phyloP scores from a whole-genome alignment of 805 yeast genomes.

The Kluyveromyces lactis region DNA sequence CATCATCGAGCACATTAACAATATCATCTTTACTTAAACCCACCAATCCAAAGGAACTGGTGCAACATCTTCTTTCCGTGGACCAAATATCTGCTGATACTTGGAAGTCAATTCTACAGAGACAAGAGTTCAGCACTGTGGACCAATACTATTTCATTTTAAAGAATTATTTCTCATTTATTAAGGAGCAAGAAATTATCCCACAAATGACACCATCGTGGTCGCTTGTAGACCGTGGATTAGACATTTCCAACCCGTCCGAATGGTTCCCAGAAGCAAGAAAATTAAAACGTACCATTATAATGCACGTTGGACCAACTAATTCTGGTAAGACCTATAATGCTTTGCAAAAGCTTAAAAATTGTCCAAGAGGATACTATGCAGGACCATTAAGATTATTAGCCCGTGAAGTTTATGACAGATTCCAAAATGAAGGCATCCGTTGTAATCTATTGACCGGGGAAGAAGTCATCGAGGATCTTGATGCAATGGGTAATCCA shows the following conservation, averaged over 20 bases:
- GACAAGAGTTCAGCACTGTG: background rate
- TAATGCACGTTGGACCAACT: conserved; percentile 97
- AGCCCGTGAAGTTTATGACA: conserved; percentile 86
- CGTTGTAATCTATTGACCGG: conserved; percentile 87
- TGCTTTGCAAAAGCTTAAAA: conserved; percentile 62
- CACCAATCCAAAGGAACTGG: conserved; percentile 9
- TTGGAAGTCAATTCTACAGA: conserved; percentile 10
- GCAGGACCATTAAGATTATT: conserved; percentile 91
- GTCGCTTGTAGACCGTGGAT: conserved; percentile 12
- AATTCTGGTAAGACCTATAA: conserved; percentile 90
- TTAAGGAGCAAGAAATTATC: conserved; percentile 19
- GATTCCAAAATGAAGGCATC: conserved; percentile 57
- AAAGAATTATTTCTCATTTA: conserved; percentile 12
- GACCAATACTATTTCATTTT: conserved; percentile 13
- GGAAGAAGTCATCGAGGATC: conserved; percentile 76
- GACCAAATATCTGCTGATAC: conserved; percentile 6
- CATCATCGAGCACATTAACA: conserved; percentile 5
- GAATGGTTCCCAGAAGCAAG: conserved; percentile 86
- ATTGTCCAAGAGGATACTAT: conserved; percentile 69
- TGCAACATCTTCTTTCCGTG: conserved; percentile 11
- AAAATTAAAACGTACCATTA: conserved; percentile 62
- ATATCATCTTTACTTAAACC: conserved; percentile 13
- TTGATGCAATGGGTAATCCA: conserved; percentile 60
- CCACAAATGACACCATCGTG: conserved; percentile 14
- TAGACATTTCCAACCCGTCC: conserved; percentile 50